Conservation (phyloP, 2,329 filamentous ascomycete species). For the Scedosporium aurantiacum region DNA sequence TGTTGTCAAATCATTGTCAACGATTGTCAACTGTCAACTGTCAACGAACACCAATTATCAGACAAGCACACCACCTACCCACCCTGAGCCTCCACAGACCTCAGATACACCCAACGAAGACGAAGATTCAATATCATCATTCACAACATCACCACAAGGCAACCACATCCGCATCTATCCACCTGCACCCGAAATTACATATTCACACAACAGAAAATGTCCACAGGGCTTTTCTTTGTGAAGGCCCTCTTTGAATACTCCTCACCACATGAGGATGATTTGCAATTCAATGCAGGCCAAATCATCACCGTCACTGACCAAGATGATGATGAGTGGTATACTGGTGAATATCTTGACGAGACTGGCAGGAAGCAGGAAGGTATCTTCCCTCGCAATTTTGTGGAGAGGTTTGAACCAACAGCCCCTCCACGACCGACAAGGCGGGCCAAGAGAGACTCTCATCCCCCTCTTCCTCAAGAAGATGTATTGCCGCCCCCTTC, state of each 20-base stretch:
- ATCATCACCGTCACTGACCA: constrained; percentile 88
- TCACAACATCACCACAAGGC: background rate
- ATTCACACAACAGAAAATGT: constrained; percentile 8
- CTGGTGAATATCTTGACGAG: constrained; percentile 73
- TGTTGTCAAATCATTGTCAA: too few relatives aligned
- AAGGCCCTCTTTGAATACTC: constrained; percentile 92
- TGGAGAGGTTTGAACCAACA: constrained; percentile 87
- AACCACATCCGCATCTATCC: background rate
- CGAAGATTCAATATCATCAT: background rate
- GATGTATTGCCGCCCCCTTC: constrained; percentile 6
- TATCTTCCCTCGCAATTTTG: constrained; percentile 93
- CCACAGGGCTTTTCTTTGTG: constrained; percentile 64
- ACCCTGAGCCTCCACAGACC: background rate
- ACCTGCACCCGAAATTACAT: background rate
- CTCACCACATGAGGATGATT: constrained; percentile 88
- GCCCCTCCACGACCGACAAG: constrained; percentile 78
- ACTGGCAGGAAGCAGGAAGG: constrained; percentile 66
- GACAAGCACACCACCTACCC: background rate
- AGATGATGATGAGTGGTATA: constrained; percentile 91
- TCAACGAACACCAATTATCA: background rate
- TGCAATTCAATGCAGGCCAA: constrained; percentile 75
- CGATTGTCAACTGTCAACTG: too few relatives aligned
- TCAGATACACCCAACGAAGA: background rate
- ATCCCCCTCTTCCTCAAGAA: constrained; percentile 14
- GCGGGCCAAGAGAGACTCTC: constrained; percentile 55